Base-by-base conservation (phyloP, 129 eudicot species). In the Pittosporum tobira region DNA sequence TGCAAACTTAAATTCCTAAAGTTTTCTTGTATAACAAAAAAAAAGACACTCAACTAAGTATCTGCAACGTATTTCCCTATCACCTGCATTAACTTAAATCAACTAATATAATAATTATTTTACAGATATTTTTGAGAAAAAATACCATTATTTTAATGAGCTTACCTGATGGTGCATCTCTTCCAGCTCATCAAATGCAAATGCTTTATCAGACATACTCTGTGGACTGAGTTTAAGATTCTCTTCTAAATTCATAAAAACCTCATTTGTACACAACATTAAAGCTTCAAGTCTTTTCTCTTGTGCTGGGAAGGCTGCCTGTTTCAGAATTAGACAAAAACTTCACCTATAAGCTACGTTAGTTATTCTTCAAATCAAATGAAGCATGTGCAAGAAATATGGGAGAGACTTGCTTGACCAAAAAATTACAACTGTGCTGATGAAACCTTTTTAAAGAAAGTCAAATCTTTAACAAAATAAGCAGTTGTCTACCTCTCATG, bases 141-240 rank as follows among this genome's bases (percentile, higher is more conserved):
- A 43, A 21, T 25, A 58, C 26, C 25, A 51, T 30, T 26, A 37
- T 49, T 37, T 51, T 12, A 27, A 3, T 25, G 44, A 50, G 67
- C 62, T 31, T 75, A 86, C 98, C 98, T 87, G 89, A 69, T 87
- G 90, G 61, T 91, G 88, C 79, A 83, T 91, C 75, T 87, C 96
- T 67, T 84, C 74, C 68, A 79, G 67, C 72, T 91, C 96, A 75
- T 91, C 99, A 36, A 77, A 72, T 29, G 99, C 88, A 76, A 81
- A 79, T 68, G 87, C 88, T 63, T 83, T 81, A 68, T 91, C 99
- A 24, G 85, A 84, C 90, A 91, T 73, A 57, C 83, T 87, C 61
- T 87, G 75, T 2, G 87, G 94, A 14, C 88, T 83, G 12, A 87
- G 94, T 68, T 84, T 87, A 47, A 91, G 72, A 67, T 83, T 84